phyloP scores from a whole-genome alignment of 2,329 filamentous ascomycete species.

The Xylaria hypoxylon region DNA sequence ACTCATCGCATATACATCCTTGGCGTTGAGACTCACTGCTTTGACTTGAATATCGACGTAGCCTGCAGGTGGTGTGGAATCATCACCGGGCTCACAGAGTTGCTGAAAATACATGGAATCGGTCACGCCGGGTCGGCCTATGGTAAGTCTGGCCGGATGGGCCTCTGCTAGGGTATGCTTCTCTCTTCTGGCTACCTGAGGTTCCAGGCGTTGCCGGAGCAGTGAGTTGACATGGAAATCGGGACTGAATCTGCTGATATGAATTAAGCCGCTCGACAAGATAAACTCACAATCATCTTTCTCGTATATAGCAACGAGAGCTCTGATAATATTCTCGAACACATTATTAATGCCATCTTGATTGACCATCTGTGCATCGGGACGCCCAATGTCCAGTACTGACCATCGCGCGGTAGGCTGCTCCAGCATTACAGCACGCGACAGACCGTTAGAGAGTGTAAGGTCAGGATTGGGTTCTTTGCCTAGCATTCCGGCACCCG shows the following conservation, averaged over 20 bases:
- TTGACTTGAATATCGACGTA: conserved; percentile 29
- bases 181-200: too few relatives aligned
- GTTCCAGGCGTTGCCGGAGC: conserved; percentile 32
- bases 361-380: too few relatives aligned
- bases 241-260: conserved; percentile 41
- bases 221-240: conserved; percentile 37
- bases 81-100: not conserved
- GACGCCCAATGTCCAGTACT: conserved; percentile 31
- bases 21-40: conserved; percentile 42
- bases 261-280: not conserved
- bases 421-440: conserved; percentile 41
- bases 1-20: conserved; percentile 45
- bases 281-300: conserved; percentile 33
- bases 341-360: too few relatives aligned
- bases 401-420: conserved; percentile 30
- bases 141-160: conserved; percentile 29
- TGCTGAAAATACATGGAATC: conserved; percentile 43
- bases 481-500: conserved; percentile 26
- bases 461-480: conserved; percentile 23
- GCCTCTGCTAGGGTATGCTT: conserved; percentile 15
- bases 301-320: too few relatives aligned
- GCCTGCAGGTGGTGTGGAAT: not conserved
- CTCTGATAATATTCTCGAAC: too few relatives aligned
- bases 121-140: conserved; percentile 13
- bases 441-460: conserved; percentile 34